Percentiles rank a stretch among this genome's conserved stretches.
These are phyloP conservation scores for Kuraishia borneana DNA, from an alignment of 805 yeast genomes.

Conservation along the genomic window DNA sequence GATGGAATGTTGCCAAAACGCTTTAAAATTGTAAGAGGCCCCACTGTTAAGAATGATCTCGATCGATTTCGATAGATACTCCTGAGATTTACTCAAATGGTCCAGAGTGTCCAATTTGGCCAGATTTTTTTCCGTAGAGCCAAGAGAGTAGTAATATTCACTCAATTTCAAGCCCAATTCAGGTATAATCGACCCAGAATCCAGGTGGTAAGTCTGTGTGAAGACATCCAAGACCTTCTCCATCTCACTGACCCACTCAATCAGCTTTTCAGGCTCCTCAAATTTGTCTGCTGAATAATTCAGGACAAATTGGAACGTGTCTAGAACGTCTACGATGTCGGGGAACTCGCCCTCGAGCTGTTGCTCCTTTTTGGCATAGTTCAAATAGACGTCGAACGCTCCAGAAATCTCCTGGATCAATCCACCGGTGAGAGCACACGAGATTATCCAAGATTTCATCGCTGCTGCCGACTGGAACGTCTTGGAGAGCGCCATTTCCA, in stretches of 20 bases:
- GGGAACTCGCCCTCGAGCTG: not conserved
- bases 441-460: not conserved
- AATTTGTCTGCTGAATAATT: not conserved
- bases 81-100: not conserved
- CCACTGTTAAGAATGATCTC: not conserved
- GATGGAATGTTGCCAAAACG: not conserved
- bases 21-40: not conserved
- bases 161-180: not conserved
- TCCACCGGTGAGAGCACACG: not conserved
- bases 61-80: not conserved
- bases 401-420: conserved; percentile 1
- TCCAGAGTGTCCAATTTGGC: not conserved
- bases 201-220: not conserved
- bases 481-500: conserved; percentile 1
- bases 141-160: conserved; percentile 1
- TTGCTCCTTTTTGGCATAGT: conserved; percentile 1
- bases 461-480: conserved; percentile 1
- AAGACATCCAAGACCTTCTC: not conserved
- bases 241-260: not conserved
- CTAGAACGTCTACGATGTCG: conserved; percentile 2
- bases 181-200: not conserved
- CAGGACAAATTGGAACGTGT: not conserved
- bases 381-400: conserved; percentile 1
- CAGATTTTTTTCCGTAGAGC: not conserved
- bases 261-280: not conserved